These are phyloP conservation scores for Tarenaya hassleriana DNA, from an alignment of 345 rosid genomes.

Conservation along the genomic window DNA sequence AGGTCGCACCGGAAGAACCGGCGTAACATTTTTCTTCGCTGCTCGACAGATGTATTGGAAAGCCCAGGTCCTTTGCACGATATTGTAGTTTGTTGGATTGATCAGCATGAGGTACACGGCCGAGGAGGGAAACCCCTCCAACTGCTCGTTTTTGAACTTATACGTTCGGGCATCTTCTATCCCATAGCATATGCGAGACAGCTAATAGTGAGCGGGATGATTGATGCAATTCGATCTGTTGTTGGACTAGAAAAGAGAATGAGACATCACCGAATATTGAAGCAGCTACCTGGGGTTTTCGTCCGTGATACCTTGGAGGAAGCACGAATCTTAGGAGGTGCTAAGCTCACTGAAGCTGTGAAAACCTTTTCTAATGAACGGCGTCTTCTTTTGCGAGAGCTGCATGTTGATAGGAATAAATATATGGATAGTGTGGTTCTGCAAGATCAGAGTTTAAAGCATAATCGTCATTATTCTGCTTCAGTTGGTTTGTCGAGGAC, in stretches of 20 bases:
- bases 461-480: conserved; percentile 23
- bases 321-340: conserved; percentile 54
- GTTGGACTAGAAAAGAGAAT: conserved; percentile 48
- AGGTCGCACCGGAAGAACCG: conserved; percentile 28
- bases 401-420: conserved; percentile 32
- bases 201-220: conserved; percentile 80
- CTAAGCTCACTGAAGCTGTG: conserved; percentile 56
- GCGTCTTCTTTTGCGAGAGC: conserved; percentile 57
- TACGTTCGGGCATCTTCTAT: conserved; percentile 71
- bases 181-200: conserved; percentile 94
- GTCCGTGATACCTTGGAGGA: conserved; percentile 57
- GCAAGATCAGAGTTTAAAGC: conserved; percentile 39
- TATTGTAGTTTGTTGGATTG: conserved; percentile 96
- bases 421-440: conserved; percentile 19
- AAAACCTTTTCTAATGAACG: conserved; percentile 75
- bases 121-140: conserved; percentile 74
- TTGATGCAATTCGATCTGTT: conserved; percentile 45
- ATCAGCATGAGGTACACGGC: conserved; percentile 78
- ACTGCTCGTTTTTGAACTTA: conserved; percentile 67
- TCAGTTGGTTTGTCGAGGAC: conserved; percentile 42
- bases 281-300: conserved; percentile 72
- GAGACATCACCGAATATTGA: conserved; percentile 74
- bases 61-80: conserved; percentile 95
- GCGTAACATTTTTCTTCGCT: conserved; percentile 24
- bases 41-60: conserved; percentile 50